Percentiles rank a stretch among this genome's conserved stretches.
These are phyloP conservation scores for Aspergillus taichungensis DNA, from an alignment of 495 filamentous ascomycete genomes.

Conservation along the genomic window DNA sequence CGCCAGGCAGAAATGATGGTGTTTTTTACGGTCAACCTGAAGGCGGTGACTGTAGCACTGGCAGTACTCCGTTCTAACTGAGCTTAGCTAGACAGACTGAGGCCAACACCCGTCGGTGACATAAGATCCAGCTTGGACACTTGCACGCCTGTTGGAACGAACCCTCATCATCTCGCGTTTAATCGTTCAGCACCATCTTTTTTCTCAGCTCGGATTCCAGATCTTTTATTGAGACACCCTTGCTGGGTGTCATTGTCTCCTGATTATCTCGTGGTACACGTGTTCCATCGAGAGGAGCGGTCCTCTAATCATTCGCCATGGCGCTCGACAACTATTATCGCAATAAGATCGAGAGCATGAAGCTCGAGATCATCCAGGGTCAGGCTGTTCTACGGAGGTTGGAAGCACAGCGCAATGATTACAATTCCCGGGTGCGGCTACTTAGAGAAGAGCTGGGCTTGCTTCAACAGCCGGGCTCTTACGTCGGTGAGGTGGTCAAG, in stretches of 20 bases:
- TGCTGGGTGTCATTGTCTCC: not conserved
- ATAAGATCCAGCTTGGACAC: too few species aligned
- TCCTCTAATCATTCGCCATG: conserved; percentile 51
- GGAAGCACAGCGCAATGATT: conserved; percentile 98
- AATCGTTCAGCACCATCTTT: not conserved
- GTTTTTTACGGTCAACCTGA: too few species aligned
- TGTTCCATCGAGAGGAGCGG: conserved; percentile 11
- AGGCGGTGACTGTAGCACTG: too few species aligned
- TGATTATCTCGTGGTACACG: too few species aligned
- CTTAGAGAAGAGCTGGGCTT: conserved; percentile 93
- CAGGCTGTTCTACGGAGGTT: conserved; percentile 90
- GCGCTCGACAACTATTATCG: conserved; percentile 98
- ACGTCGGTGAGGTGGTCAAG: conserved; percentile 98
- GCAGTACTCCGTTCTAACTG: too few species aligned
- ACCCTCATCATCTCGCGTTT: too few species aligned
- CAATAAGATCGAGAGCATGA: conserved; percentile 99
- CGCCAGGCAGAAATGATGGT: too few species aligned
- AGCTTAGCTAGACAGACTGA: too few species aligned
- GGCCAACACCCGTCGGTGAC: too few species aligned
- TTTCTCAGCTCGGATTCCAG: not conserved
- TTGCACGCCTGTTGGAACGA: too few species aligned
- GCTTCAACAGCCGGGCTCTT: conserved; percentile 94
- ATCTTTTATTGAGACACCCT: not conserved
- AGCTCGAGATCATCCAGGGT: conserved; percentile 98
- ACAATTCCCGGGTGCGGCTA: conserved; percentile 95